phyloP scores from a whole-genome alignment of 2,329 filamentous ascomycete genomes.

The Akanthomyces dipterigenus region DNA sequence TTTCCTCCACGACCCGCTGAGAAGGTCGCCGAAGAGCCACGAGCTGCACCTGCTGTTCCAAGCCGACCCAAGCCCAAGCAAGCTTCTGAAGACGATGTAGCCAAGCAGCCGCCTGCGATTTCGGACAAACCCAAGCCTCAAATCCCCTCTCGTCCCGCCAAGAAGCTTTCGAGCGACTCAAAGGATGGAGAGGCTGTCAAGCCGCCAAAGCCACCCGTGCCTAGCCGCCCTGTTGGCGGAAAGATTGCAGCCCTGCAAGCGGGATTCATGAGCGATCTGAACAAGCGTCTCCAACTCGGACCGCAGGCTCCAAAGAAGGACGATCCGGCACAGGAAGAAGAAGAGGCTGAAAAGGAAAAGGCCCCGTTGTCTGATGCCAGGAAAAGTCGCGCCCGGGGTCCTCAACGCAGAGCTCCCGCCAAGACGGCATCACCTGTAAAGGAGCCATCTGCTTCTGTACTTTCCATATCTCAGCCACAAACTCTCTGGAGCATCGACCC shows the following conservation, averaged over 20 bases:
- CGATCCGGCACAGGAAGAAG: constrained; percentile 52
- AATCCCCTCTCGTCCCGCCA: constrained; percentile 57
- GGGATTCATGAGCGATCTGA: constrained; percentile 87
- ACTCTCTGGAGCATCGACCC: constrained; percentile 48
- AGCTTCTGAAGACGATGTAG: constrained; percentile 28
- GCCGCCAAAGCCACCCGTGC: constrained; percentile 72
- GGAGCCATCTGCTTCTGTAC: constrained; percentile 25
- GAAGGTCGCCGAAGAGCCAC: constrained; percentile 35
- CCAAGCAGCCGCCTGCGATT: constrained; percentile 34
- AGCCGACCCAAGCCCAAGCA: constrained; percentile 48
- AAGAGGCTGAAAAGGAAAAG: constrained; percentile 55
- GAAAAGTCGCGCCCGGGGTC: constrained; percentile 84
- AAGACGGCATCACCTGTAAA: constrained; percentile 29
- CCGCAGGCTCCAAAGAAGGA: constrained; percentile 75
- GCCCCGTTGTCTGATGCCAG: constrained; percentile 80
- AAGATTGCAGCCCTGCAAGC: constrained; percentile 91
- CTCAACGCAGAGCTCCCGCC: constrained; percentile 65
- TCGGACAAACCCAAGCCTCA: constrained; percentile 52
- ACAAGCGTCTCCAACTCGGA: constrained; percentile 79
- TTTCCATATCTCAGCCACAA: constrained; percentile 41
- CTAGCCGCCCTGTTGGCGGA: constrained; percentile 63
- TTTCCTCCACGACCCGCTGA: constrained; percentile 28
- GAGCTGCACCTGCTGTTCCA: constrained; percentile 34
- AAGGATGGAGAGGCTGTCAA: constrained; percentile 37
- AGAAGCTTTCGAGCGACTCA: constrained; percentile 34